Evolutionary conservation across 345 rosid species (phyloP).

Genomic region (Luvunga scandens): DNA sequence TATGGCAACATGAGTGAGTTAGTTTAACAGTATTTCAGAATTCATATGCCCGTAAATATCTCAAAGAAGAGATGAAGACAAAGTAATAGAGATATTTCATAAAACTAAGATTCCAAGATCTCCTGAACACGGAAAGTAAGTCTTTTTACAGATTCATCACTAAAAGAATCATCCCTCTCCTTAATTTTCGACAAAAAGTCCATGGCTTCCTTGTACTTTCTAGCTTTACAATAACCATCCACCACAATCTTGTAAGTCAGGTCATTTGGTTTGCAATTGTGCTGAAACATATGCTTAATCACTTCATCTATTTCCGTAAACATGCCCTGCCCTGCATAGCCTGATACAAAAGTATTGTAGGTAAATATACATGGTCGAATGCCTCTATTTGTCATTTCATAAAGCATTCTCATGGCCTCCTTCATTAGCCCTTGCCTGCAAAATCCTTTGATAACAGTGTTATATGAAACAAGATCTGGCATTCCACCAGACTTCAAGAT

Average conservation of each 20-base stretch:
- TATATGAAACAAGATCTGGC: slow-evolving; percentile 81
- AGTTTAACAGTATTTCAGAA: background rate
- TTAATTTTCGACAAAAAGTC: slow-evolving; percentile 68
- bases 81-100: background rate
- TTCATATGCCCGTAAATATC: background rate
- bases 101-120: slow-evolving; percentile 40
- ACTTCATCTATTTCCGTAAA: slow-evolving; percentile 64
- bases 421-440: slow-evolving; percentile 84
- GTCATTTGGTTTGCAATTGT: slow-evolving; percentile 68
- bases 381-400: slow-evolving; percentile 66
- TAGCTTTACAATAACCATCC: slow-evolving; percentile 75
- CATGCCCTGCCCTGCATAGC: slow-evolving; percentile 67
- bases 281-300: slow-evolving; percentile 65
- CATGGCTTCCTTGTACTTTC: slow-evolving; percentile 70
- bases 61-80: background rate
- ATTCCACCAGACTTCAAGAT: slow-evolving; percentile 41
- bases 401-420: slow-evolving; percentile 71
- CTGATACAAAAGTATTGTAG: slow-evolving; percentile 74
- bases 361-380: slow-evolving; percentile 84
- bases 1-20: background rate
- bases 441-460: slow-evolving; percentile 91
- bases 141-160: slow-evolving; percentile 45
- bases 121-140: slow-evolving; percentile 59
- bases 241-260: slow-evolving; percentile 83
- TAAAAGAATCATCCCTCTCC: slow-evolving; percentile 49